Evolutionary conservation across 2,329 filamentous ascomycete genomes (phyloP).

Genomic region (Alternaria atra): DNA sequence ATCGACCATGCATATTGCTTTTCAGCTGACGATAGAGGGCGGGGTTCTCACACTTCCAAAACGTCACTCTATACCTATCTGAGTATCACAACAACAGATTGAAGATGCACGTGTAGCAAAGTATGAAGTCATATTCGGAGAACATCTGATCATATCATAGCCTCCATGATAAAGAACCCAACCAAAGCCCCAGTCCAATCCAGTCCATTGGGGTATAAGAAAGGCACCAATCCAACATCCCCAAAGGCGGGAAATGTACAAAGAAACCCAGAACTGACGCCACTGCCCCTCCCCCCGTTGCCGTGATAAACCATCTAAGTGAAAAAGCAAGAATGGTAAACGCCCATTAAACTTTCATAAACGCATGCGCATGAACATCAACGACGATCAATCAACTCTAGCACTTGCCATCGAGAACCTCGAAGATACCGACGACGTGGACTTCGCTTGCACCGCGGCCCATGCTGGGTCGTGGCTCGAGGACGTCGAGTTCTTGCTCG

Average conservation of each 20-base stretch:
- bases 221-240: background rate
- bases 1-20: background rate
- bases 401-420: conserved; percentile 48
- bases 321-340: background rate
- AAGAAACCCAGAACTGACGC: conserved; percentile 3
- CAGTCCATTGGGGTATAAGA: conserved; percentile 11
- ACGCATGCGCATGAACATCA: conserved; percentile 8
- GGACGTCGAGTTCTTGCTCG: conserved; percentile 38
- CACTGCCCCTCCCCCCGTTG: background rate
- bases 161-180: conserved; percentile 1
- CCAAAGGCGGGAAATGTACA: conserved; percentile 2
- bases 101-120: background rate
- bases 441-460: conserved; percentile 27
- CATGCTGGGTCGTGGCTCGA: conserved; percentile 44
- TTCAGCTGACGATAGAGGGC: background rate
- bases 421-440: conserved; percentile 50
- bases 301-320: conserved; percentile 1
- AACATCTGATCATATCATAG: background rate
- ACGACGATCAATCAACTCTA: conserved; percentile 12
- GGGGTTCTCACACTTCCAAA: background rate
- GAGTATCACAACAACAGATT: background rate
- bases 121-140: background rate
- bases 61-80: background rate
- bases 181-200: conserved; percentile 7
- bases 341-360: background rate